Evolutionary conservation across 106 monocot species (phyloP), one percentile per base, ranked within the genome.

Genomic region (Dendrobium catenatum): DNA sequence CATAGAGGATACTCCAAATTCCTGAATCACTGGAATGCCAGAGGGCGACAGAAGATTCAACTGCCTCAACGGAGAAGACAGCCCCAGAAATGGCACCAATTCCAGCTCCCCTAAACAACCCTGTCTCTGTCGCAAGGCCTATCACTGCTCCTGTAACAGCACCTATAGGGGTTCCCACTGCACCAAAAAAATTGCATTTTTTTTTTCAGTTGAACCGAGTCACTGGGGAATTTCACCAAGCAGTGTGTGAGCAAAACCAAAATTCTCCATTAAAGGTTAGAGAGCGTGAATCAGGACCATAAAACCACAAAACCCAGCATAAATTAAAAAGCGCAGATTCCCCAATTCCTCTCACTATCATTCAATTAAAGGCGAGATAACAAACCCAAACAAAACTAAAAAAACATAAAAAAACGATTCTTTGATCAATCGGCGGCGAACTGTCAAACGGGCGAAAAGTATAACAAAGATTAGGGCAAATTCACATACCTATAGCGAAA

Each of bases 41-140:
- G 18, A 86, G 68, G 29, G 68, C 81, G 61, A 84, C 55, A 66
- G 90, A 87, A 0, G 87, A 90, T 48, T 90, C 87, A 1, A 85
- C 83, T 31, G 78, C 87, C 20, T 90, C 90, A 49, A 90, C 81
- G 11, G 87, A 90, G 80, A 87, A 87, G 56, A 90, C 81, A 42
- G 87, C 90, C 42, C 90, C 90, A 48, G 85, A 90, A 42, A 90
- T 85, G 24, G 90, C 87, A 42, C 90, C 90, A 31, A 90, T 87
- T 55, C 85, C 90, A 29, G 87, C 85, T 1, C 87, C 85, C 5
- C 87, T 67, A 26, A 87, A 55, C 4, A 90, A 31, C 13, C 87
- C 87, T 54, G 67, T 87, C 83, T 87, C 90, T 2, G 85, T 85
- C 2, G 83, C 87, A 9, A 87, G 79, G 24, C 85, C 87, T 15